Conservation (phyloP, 768 basidiomycete genomes). For the Clavulina sp. region DNA sequence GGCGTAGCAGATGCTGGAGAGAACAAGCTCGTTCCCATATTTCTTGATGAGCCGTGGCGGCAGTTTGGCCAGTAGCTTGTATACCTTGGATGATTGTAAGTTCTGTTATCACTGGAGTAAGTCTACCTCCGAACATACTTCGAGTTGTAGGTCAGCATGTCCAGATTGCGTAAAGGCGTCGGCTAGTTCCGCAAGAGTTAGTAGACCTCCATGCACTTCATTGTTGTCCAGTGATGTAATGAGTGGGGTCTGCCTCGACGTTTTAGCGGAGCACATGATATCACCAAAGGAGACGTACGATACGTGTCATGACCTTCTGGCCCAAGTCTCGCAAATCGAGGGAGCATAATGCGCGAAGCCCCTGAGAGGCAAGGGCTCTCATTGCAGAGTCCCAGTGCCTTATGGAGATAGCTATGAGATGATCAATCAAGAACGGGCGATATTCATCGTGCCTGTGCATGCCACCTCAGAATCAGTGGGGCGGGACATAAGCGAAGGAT, state of each 20-base stretch:
- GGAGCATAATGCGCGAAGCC: conserved; percentile 50
- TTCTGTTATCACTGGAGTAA: neutral
- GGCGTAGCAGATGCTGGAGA: conserved; percentile 52
- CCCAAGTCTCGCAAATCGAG: conserved; percentile 39
- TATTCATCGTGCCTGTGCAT: conserved; percentile 60
- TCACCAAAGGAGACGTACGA: conserved; percentile 26
- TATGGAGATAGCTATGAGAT: conserved; percentile 54
- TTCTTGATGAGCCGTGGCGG: conserved; percentile 43
- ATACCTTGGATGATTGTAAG: conserved; percentile 32
- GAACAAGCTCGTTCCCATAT: conserved; percentile 52
- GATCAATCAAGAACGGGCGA: conserved; percentile 45
- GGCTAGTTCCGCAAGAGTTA: conserved; percentile 56
- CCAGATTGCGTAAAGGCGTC: conserved; percentile 25
- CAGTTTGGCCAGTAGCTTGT: conserved; percentile 36
- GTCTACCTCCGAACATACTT: neutral
- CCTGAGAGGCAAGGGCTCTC: conserved; percentile 59
- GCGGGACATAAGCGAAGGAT: conserved; percentile 3
- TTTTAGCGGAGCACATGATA: neutral
- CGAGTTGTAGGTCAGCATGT: conserved; percentile 5
- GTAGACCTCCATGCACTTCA: conserved; percentile 65
- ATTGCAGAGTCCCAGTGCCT: conserved; percentile 82
- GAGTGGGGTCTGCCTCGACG: neutral
- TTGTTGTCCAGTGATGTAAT: conserved; percentile 12
- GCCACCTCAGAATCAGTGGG: neutral
- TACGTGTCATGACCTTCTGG: conserved; percentile 29